Evolutionary conservation across 768 basidiomycete genomes (phyloP).

Genomic region (Boletus pseudopeckii): DNA sequence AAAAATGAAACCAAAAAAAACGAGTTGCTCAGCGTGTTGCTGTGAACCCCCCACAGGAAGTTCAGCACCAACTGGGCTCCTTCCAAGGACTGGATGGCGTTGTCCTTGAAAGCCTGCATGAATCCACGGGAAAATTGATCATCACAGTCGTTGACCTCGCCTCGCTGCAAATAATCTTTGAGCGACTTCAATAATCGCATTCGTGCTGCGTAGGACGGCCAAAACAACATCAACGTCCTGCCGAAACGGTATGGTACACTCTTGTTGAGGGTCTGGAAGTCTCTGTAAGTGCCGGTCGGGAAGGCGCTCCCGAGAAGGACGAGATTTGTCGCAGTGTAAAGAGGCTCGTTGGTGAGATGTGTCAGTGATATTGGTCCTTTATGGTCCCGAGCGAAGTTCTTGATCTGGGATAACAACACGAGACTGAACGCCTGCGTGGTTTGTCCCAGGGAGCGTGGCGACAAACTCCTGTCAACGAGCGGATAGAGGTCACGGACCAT

Average conservation of each 20-base stretch:
- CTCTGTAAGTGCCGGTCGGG: conserved; percentile 17
- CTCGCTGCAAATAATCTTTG: conserved; percentile 11
- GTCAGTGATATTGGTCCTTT: conserved; percentile 10
- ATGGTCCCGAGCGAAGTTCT: not conserved
- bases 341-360: conserved; percentile 14
- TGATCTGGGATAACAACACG: conserved; percentile 11
- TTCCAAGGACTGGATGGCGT: conserved; percentile 15
- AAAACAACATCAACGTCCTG: conserved; percentile 9
- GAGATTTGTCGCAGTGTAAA: conserved; percentile 18
- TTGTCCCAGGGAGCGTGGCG: conserved; percentile 9
- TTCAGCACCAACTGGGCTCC: conserved; percentile 18
- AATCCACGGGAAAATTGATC: conserved; percentile 10
- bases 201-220: conserved; percentile 16
- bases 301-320: conserved; percentile 19
- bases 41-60: conserved; percentile 23
- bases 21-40: conserved; percentile 19
- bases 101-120: conserved; percentile 16
- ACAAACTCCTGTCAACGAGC: conserved; percentile 18
- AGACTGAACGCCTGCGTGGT: conserved; percentile 12
- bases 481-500: conserved; percentile 22
- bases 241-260: conserved; percentile 19
- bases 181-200: conserved; percentile 9
- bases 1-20: conserved; percentile 28
- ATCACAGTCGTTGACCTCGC: conserved; percentile 1
- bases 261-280: conserved; percentile 17